Evolutionary conservation across 495 filamentous ascomycete species (phyloP), one percentile per base, ranked within the genome.

Genomic region (Astrothelium subdiscretum): DNA sequence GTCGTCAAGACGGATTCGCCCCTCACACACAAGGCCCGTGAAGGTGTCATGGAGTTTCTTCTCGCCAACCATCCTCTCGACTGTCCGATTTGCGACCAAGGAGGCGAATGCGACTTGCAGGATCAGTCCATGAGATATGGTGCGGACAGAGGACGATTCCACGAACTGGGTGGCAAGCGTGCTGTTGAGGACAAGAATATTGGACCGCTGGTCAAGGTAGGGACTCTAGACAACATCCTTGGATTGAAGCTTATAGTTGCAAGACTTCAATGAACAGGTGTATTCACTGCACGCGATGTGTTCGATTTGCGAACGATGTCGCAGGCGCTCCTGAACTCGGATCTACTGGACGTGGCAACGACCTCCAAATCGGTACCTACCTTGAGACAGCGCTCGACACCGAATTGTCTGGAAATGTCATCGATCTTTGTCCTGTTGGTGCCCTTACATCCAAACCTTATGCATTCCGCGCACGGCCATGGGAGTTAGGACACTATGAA

Each of bases 181-280:
- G 94, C 90, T 4, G 91, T 96, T 32, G 94, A 98, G 79, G 94
- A 98, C 74, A 98, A 98, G 82, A 97, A 97, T 72, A 96, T 98
- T 67, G 94, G 94, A 6, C 94, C 94, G n/a, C 75, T 98, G 62
- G 87, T 98, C 73, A 98, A 98, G 74, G 76, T 77, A 61, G 26
- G 63, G 29, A n/a, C 31, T 18, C 20, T 62, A 12, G 22, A n/a
- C 38, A n/a, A 12, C 10, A 22, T 57, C 27, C 10, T 26, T 5
- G 13, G 31, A 32, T 29, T 12, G 40, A 8, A 20, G 54, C 65
- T 67, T 22, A 71, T 57, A 65, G 18, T 32, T 31, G 29, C 11
- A 57, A 75, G 81, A 98, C 94, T 18, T 97, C 95, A n/a, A 98
- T 98, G 94, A 98, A 97, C 78, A 81, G 94, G 71, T 98, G 94